These are phyloP conservation scores for Fraxinus velutina DNA, from an alignment of 305 asterid genomes.

Conservation along the genomic window DNA sequence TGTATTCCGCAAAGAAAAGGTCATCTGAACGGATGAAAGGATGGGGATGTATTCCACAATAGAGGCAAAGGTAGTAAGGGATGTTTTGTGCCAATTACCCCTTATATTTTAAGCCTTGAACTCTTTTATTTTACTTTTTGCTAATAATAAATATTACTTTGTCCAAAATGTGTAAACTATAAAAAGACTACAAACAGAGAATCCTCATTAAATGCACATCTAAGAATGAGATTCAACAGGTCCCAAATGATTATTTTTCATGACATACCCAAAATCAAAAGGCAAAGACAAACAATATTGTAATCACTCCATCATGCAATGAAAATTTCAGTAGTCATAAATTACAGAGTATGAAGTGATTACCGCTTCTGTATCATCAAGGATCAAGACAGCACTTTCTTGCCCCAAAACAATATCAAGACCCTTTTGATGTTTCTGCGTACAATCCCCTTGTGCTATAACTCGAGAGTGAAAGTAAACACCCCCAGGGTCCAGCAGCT, in stretches of 20 bases:
- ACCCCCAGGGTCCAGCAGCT: conserved; percentile 67
- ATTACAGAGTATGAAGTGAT: conserved; percentile 16
- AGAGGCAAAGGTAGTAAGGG: too few species aligned
- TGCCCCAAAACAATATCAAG: conserved; percentile 88
- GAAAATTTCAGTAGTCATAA: neutral
- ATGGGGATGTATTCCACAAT: too few species aligned
- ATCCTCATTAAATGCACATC: neutral
- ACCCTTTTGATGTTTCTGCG: conserved; percentile 75
- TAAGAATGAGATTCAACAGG: neutral
- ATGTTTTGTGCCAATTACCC: too few species aligned
- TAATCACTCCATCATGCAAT: neutral
- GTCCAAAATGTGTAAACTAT: neutral
- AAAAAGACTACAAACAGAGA: neutral
- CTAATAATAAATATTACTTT: neutral
- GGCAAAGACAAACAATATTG: neutral
- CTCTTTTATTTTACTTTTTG: neutral
- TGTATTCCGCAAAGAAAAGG: too few species aligned
- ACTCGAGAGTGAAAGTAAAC: conserved; percentile 71
- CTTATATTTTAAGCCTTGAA: neutral
- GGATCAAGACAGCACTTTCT: conserved; percentile 82
- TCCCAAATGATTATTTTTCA: neutral
- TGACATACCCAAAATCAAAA: neutral
- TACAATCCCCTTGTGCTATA: conserved; percentile 84
- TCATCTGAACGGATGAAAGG: too few species aligned
- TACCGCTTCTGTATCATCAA: conserved; percentile 90